Conservation (phyloP, 2,329 filamentous ascomycete species). For the Claviceps sp. region DNA sequence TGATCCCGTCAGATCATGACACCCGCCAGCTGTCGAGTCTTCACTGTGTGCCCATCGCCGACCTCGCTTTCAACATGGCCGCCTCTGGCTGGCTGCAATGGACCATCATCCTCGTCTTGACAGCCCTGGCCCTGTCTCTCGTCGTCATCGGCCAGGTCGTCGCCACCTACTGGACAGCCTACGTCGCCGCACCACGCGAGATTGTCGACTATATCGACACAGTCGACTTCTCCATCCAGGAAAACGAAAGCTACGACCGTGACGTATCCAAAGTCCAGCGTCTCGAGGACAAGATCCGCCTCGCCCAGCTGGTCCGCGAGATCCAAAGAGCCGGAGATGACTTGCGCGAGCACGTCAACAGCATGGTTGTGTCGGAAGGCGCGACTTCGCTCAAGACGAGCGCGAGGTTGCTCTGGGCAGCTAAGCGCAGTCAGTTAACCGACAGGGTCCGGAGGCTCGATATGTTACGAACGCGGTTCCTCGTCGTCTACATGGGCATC, state of each 20-base stretch:
- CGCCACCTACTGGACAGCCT: slow-evolving; percentile 40
- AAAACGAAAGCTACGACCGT: slow-evolving; percentile 51
- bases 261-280: slow-evolving; percentile 44
- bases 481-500: slow-evolving; percentile 51
- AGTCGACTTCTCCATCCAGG: slow-evolving; percentile 47
- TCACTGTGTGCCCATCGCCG: slow-evolving; percentile 8
- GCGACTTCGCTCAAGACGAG: slow-evolving; percentile 28
- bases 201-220: slow-evolving; percentile 44
- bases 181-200: slow-evolving; percentile 44
- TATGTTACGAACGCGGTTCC: slow-evolving; percentile 49
- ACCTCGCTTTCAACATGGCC: slow-evolving; percentile 29
- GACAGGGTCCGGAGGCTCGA: slow-evolving; percentile 46
- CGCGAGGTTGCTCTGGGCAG: slow-evolving; percentile 45
- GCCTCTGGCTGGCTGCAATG: slow-evolving; percentile 39
- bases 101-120: slow-evolving; percentile 44
- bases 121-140: slow-evolving; percentile 42
- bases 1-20: slow-evolving; percentile 4
- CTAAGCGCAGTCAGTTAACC: slow-evolving; percentile 38
- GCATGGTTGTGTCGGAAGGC: slow-evolving; percentile 34
- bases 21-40: slow-evolving; percentile 5
- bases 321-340: slow-evolving; percentile 49
- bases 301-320: slow-evolving; percentile 44
- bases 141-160: slow-evolving; percentile 39
- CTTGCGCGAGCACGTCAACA: slow-evolving; percentile 45
- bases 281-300: slow-evolving; percentile 48